Evolutionary conservation across 2,329 filamentous ascomycete species (phyloP).

Genomic region (Colletotrichum sidae): DNA sequence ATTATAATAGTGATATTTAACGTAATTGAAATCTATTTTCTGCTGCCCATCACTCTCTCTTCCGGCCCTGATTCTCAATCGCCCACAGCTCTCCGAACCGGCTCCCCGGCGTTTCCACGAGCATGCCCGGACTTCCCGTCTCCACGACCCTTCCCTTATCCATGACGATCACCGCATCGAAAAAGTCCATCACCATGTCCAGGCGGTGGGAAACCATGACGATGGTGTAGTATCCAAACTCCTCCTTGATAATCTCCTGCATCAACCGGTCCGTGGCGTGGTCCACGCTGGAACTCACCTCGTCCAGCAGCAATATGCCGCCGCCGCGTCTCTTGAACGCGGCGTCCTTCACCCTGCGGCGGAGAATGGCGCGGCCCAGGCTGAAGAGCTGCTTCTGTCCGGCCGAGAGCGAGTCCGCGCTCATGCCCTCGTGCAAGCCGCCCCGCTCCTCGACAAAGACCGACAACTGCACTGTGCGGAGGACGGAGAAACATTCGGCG

Average conservation of each 20-base stretch:
- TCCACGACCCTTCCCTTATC: conserved; percentile 59
- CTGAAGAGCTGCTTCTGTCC: conserved; percentile 72
- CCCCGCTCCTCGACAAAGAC: conserved; percentile 42
- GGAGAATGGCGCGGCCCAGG: conserved; percentile 66
- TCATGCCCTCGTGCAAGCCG: conserved; percentile 48
- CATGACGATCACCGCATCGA: conserved; percentile 61
- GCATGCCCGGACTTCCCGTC: conserved; percentile 30
- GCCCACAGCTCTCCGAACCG: conserved; percentile 48
- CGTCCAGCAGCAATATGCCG: conserved; percentile 54
- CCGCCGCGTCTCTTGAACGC: conserved; percentile 34
- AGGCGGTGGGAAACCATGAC: conserved; percentile 60
- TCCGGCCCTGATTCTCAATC: conserved; percentile 37
- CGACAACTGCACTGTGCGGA: conserved; percentile 46
- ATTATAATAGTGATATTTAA: neutral
- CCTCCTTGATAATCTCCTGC: conserved; percentile 53
- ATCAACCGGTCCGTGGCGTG: conserved; percentile 54
- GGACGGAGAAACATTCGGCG: conserved; percentile 43
- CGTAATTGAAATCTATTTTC: neutral
- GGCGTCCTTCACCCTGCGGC: conserved; percentile 48
- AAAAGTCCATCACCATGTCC: conserved; percentile 63
- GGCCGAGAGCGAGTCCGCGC: conserved; percentile 58
- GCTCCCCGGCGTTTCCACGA: conserved; percentile 41
- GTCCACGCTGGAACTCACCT: conserved; percentile 57
- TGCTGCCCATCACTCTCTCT: neutral
- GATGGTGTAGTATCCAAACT: conserved; percentile 64